These are phyloP conservation scores for Trichoderma sp. DNA, from an alignment of 2,329 filamentous ascomycete genomes.

Conservation along the genomic window DNA sequence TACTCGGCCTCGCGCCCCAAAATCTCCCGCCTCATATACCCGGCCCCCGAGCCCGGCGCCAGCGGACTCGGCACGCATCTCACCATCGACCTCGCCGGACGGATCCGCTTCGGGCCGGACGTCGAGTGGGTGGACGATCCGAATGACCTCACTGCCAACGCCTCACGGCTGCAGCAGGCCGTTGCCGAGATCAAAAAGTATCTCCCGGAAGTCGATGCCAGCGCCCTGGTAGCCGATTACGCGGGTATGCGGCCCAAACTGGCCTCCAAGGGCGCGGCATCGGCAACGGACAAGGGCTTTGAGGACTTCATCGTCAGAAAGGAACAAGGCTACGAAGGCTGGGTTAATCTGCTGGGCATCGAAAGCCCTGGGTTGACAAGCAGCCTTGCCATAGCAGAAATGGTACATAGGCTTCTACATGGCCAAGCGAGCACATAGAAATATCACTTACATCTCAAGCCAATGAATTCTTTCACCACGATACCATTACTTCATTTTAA, in stretches of 20 bases:
- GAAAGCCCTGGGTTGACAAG: slow-evolving; percentile 92
- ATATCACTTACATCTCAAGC: neutral
- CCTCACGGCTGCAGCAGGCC: slow-evolving; percentile 61
- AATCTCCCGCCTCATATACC: slow-evolving; percentile 77
- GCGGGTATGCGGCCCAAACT: slow-evolving; percentile 90
- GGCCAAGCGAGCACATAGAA: slow-evolving; percentile 22
- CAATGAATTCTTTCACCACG: neutral
- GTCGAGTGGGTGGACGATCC: slow-evolving; percentile 85
- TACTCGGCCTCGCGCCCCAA: slow-evolving; percentile 64
- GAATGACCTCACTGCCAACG: slow-evolving; percentile 65
- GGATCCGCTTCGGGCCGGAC: slow-evolving; percentile 89
- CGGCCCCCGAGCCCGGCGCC: slow-evolving; percentile 75
- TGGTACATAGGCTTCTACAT: slow-evolving; percentile 58
- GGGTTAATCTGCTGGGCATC: slow-evolving; percentile 87
- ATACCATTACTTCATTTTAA: no score
- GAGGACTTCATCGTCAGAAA: slow-evolving; percentile 78
- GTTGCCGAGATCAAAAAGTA: slow-evolving; percentile 74
- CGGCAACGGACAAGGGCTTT: slow-evolving; percentile 63
- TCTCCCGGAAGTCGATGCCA: slow-evolving; percentile 67
- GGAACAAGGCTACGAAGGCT: slow-evolving; percentile 76
- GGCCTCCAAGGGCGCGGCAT: slow-evolving; percentile 53
- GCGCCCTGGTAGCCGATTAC: slow-evolving; percentile 74
- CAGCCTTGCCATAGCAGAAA: slow-evolving; percentile 78
- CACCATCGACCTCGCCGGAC: slow-evolving; percentile 81
- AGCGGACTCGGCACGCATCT: slow-evolving; percentile 90